Base-by-base conservation (phyloP, 257 asterid genomes). In the Rhazya stricta region DNA sequence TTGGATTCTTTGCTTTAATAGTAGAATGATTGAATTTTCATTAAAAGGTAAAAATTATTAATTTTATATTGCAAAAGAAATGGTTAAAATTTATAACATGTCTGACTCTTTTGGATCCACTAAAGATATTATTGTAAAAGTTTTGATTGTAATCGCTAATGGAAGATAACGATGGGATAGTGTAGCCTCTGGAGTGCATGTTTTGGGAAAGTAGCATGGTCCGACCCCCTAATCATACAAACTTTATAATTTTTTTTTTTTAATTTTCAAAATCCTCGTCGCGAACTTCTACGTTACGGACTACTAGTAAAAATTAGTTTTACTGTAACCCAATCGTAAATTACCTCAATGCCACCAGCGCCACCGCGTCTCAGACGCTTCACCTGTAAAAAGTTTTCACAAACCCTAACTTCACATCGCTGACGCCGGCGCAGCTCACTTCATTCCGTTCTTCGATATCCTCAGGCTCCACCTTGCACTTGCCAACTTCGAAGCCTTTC, bases 281-380 rank as follows among this genome's bases (percentile, higher is more conserved):
- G 10, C 66, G 37, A 58, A 63, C 69, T 34, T 19, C 27, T 6
- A 34, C n/a, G 6, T 18, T 0, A 1, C 10, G 15, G 45, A 34
- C 45, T 34, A 23, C 45, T 63, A 30, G 67, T 61, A n/a, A 21
- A 30, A 30, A 0, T 5, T 30, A 6, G 34, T 34, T 62, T 62
- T 61, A 63, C 69, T 63, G 46, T 29, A 37, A 1, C 0, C 19
- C 7, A 12, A 50, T 27, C 66, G 37, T 9, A 27, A 27, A 10
- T 29, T 46, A 37, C 45, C 45, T 34, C 25, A 63, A 0, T 46
- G 69, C 69, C 69, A 36, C 69, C 69, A 63, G 0, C 27, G 45
- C 45, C 69, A 63, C 46, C 45, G 27, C 15, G 7, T 18, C 46
- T 34, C 69, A 63, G 69, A 32, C 69, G 69, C 69, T 62, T 62